phyloP scores from a whole-genome alignment of 371 early-diverging fungal genomes.

The Apophysomyces trapeziformis region DNA sequence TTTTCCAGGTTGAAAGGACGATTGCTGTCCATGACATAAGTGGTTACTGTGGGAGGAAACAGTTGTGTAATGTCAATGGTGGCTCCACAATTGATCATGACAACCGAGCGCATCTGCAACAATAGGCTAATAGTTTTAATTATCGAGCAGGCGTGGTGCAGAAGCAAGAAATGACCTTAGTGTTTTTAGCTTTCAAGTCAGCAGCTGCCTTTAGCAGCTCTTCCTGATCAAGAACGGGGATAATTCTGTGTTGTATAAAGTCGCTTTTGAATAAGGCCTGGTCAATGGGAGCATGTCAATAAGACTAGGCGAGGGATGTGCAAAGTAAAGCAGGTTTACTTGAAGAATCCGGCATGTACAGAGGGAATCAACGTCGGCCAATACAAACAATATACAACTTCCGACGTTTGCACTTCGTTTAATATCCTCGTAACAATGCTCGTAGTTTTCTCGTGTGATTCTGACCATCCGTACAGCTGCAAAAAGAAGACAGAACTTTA shows the following conservation, averaged over 20 bases:
- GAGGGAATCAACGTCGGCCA: conserved; percentile 84
- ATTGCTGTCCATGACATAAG: conserved; percentile 87
- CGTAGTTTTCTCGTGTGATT: conserved; percentile 39
- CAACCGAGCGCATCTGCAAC: conserved; percentile 68
- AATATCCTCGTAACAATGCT: conserved; percentile 55
- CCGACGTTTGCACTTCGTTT: conserved; percentile 45
- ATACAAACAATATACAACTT: conserved; percentile 74
- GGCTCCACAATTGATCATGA: conserved; percentile 91
- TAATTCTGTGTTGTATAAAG: conserved; percentile 74
- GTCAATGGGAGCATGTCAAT: not conserved
- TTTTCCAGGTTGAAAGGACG: conserved; percentile 86
- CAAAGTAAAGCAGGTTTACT: conserved; percentile 37
- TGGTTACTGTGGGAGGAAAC: conserved; percentile 58
- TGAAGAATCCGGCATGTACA: conserved; percentile 85
- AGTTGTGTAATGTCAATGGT: conserved; percentile 72
- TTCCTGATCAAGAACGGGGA: conserved; percentile 75
- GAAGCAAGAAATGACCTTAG: conserved; percentile 24
- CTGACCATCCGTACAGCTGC: conserved; percentile 38
- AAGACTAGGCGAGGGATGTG: not conserved
- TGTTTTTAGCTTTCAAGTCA: conserved; percentile 46
- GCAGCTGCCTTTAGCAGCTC: conserved; percentile 65
- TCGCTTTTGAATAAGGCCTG: conserved; percentile 75
- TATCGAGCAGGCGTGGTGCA: not conserved
- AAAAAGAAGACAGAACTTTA: not conserved
- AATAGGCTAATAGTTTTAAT: not conserved